Percentiles rank a stretch among this genome's conserved stretches.
phyloP scores from a whole-genome alignment of 345 rosid genomes.

The Hypericum perforatum region DNA sequence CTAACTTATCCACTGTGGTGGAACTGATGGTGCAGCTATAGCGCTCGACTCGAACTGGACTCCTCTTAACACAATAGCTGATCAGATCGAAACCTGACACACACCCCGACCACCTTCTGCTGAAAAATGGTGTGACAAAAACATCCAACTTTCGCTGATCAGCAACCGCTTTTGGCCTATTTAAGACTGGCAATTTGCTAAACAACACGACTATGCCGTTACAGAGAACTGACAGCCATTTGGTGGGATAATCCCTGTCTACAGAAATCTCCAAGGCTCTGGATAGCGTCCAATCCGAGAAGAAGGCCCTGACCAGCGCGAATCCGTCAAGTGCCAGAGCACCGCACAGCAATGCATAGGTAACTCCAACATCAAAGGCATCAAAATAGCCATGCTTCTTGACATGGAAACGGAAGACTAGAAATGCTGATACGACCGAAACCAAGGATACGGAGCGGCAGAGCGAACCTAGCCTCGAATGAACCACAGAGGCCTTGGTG shows the following conservation, averaged over 20 bases:
- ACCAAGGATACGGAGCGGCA: slow-evolving; percentile 4
- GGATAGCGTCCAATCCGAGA: slow-evolving; percentile 15
- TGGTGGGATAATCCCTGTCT: too few relatives aligned
- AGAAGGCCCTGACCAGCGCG: neutral
- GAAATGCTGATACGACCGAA: slow-evolving; percentile 8
- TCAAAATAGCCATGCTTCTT: neutral
- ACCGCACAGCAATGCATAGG: slow-evolving; percentile 6
- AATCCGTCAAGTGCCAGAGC: slow-evolving; percentile 13
- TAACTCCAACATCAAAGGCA: slow-evolving; percentile 6
- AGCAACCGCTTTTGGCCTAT: too few relatives aligned
- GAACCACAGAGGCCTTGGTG: slow-evolving; percentile 28
- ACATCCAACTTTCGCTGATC: too few relatives aligned
- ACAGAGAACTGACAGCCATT: too few relatives aligned
- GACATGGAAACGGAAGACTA: neutral
- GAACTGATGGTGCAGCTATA: neutral
- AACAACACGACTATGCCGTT: too few relatives aligned
- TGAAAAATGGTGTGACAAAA: neutral
- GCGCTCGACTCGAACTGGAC: neutral
- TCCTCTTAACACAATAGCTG: neutral
- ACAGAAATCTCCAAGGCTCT: neutral
- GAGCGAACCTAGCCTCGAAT: slow-evolving; percentile 11
- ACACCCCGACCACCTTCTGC: slow-evolving; percentile 8
- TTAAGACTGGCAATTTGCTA: too few relatives aligned
- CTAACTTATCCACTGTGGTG: neutral
- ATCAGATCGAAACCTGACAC: slow-evolving; percentile 10